phyloP scores from a whole-genome alignment of 2,329 filamentous ascomycete species.

The Parafenestella ontariensis region DNA sequence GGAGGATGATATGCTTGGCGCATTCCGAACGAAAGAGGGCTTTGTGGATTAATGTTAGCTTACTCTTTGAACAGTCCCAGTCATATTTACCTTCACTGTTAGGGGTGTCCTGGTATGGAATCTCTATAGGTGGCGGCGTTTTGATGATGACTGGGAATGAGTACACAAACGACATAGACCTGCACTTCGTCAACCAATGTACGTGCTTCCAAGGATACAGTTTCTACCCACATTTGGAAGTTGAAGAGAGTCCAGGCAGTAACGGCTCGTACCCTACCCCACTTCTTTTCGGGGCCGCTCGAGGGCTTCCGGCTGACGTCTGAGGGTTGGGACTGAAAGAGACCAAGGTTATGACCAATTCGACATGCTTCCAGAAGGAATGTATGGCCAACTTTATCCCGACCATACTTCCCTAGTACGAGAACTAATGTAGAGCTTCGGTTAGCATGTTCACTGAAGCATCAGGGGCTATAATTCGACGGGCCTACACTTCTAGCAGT shows the following conservation, averaged over 20 bases:
- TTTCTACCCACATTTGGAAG: slow-evolving; percentile 38
- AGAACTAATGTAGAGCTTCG: slow-evolving; percentile 17
- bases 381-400: slow-evolving; percentile 38
- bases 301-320: slow-evolving; percentile 11
- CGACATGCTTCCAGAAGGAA: slow-evolving; percentile 37
- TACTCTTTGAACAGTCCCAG: background rate
- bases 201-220: background rate
- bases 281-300: slow-evolving; percentile 23
- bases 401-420: slow-evolving; percentile 40
- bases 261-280: slow-evolving; percentile 29
- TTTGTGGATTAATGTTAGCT: slow-evolving; percentile 12
- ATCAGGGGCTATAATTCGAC: too few relatives aligned
- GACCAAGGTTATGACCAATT: slow-evolving; percentile 29
- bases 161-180: slow-evolving; percentile 38
- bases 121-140: slow-evolving; percentile 26
- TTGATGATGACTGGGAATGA: slow-evolving; percentile 30
- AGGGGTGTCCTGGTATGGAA: slow-evolving; percentile 27
- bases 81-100: slow-evolving; percentile 27
- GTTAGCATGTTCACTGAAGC: background rate
- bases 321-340: slow-evolving; percentile 26
- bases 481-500: background rate
- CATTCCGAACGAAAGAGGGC: slow-evolving; percentile 39
- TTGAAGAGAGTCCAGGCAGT: slow-evolving; percentile 43
- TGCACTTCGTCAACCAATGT: slow-evolving; percentile 13
- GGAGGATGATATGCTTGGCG: slow-evolving; percentile 30